A percentile compares a stretch with the other conserved stretches of the same genome.
Evolutionary conservation across 805 yeast genomes (phyloP).

Genomic region (Hanseniaspora taiwanica): DNA sequence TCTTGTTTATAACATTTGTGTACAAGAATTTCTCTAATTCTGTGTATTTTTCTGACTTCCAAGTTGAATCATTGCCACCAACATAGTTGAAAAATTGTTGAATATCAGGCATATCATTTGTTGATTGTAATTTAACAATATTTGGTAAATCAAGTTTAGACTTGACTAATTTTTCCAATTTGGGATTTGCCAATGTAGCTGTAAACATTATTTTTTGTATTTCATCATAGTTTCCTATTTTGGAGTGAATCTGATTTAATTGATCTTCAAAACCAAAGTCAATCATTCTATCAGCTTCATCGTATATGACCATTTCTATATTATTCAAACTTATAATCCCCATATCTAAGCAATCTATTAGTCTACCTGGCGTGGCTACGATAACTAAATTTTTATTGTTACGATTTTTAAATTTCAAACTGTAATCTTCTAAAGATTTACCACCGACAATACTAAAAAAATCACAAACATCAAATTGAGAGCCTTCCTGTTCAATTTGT

Average conservation of each 20-base stretch:
- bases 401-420: conserved; percentile 54
- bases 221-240: conserved; percentile 11
- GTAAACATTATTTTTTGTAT: conserved; percentile 82
- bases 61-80: too few species aligned
- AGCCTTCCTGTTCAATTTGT: conserved; percentile 39
- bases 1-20: background rate
- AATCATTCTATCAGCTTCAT: conserved; percentile 71
- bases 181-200: conserved; percentile 58
- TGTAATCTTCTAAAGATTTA: conserved; percentile 46
- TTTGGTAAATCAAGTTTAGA: background rate
- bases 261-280: conserved; percentile 85
- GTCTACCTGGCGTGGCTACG: conserved; percentile 65
- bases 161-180: conserved; percentile 19
- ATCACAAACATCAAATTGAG: conserved; percentile 44
- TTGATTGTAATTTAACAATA: background rate
- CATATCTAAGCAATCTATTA: conserved; percentile 53
- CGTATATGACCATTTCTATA: conserved; percentile 53
- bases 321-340: conserved; percentile 32
- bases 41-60: background rate
- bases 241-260: background rate
- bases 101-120: background rate
- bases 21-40: background rate
- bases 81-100: background rate
- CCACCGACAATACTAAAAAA: conserved; percentile 60
- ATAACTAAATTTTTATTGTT: conserved; percentile 33